phyloP scores from a whole-genome alignment of 1,139 yeast genomes.

The Saccharomycopsis hybrid region DNA sequence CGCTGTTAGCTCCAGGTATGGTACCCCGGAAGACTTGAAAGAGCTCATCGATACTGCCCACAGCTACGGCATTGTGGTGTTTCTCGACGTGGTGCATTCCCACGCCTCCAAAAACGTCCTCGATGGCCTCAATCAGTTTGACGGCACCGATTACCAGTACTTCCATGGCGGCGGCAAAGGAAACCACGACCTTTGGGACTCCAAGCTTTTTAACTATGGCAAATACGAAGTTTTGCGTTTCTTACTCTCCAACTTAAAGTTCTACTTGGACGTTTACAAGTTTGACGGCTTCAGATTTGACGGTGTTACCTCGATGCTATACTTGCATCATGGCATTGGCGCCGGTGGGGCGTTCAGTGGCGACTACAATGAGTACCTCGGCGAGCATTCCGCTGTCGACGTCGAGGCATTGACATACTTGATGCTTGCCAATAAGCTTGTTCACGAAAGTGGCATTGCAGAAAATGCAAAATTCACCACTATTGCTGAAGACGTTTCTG shows the following conservation, averaged over 20 bases:
- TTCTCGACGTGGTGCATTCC: slow-evolving; percentile 90
- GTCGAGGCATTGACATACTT: slow-evolving; percentile 80
- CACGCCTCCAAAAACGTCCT: slow-evolving; percentile 93
- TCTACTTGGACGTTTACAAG: slow-evolving; percentile 70
- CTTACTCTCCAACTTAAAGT: slow-evolving; percentile 79
- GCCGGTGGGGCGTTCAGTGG: slow-evolving; percentile 82
- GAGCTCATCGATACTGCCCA: slow-evolving; percentile 91
- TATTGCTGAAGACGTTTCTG: slow-evolving; percentile 95
- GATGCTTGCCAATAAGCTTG: slow-evolving; percentile 79
- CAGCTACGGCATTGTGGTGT: slow-evolving; percentile 75
- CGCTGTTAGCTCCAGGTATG: slow-evolving; percentile 83
- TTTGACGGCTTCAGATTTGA: slow-evolving; percentile 97
- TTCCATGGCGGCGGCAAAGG: slow-evolving; percentile 84
- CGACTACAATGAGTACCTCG: slow-evolving; percentile 85
- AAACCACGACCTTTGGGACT: slow-evolving; percentile 89
- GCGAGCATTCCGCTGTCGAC: slow-evolving; percentile 70
- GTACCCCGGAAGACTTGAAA: slow-evolving; percentile 91
- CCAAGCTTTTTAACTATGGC: slow-evolving; percentile 86
- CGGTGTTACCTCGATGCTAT: slow-evolving; percentile 93
- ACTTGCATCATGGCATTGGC: slow-evolving; percentile 86
- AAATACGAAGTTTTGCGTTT: slow-evolving; percentile 86
- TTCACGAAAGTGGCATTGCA: slow-evolving; percentile 43
- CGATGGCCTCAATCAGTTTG: slow-evolving; percentile 89
- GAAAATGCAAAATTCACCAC: slow-evolving; percentile 50
- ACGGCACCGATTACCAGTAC: slow-evolving; percentile 92